A percentile compares a stretch with the other conserved stretches of the same genome.
Evolutionary conservation across 2,329 filamentous ascomycete species (phyloP).

Genomic region (Zymoseptoria crescenta): DNA sequence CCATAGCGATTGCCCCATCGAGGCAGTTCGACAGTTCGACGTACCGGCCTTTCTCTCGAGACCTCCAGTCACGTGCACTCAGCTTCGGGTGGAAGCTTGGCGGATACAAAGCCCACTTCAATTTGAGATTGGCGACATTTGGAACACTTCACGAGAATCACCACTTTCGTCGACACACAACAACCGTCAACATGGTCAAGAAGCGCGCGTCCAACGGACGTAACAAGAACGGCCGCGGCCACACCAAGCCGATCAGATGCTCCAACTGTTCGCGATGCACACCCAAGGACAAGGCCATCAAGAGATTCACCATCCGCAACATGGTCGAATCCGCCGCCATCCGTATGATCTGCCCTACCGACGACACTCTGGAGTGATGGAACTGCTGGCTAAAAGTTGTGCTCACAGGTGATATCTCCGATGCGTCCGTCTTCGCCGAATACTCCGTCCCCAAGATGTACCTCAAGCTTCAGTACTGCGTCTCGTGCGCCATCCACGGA

Average conservation of each 20-base stretch:
- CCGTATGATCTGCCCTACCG: slow-evolving; percentile 59
- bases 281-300: slow-evolving; percentile 99
- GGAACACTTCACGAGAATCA: slow-evolving; percentile 4
- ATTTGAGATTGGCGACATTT: not conserved
- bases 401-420: slow-evolving; percentile 91
- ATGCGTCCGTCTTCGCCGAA: slow-evolving; percentile 97
- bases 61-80: not conserved
- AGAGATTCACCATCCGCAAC: slow-evolving; percentile 99
- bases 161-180: slow-evolving; percentile 19
- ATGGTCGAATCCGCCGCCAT: slow-evolving; percentile 99
- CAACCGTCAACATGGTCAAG: slow-evolving; percentile 63
- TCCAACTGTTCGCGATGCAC: slow-evolving; percentile 76
- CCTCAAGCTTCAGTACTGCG: slow-evolving; percentile 99
- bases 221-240: slow-evolving; percentile 98
- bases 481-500: slow-evolving; percentile 99
- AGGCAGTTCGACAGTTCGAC: too few species aligned
- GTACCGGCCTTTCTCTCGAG: not conserved
- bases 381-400: slow-evolving; percentile 9
- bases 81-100: not conserved
- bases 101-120: not conserved
- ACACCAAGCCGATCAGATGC: slow-evolving; percentile 98
- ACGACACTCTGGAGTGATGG: not conserved
- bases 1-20: too few species aligned
- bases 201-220: slow-evolving; percentile 78
- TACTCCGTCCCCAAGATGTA: slow-evolving; percentile 99